phyloP scores from a whole-genome alignment of 495 filamentous ascomycete genomes.

The Amorphotheca resinae region DNA sequence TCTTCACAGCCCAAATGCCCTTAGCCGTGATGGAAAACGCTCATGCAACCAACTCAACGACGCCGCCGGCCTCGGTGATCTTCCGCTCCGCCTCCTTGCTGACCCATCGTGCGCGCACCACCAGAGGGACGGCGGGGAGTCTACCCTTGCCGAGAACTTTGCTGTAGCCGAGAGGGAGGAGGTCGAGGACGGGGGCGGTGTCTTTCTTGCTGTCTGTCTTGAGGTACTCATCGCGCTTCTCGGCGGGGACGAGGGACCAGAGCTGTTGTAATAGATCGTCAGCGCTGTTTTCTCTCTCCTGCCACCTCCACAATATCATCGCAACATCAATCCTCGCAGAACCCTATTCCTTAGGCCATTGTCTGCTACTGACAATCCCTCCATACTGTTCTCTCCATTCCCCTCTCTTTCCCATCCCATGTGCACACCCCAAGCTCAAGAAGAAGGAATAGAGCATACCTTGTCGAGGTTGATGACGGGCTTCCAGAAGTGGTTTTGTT shows the following conservation, averaged over 20 bases:
- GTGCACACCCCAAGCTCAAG: neutral
- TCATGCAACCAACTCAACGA: slow-evolving; percentile 80
- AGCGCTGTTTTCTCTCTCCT: slow-evolving; percentile 8
- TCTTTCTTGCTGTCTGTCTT: slow-evolving; percentile 52
- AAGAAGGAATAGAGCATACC: slow-evolving; percentile 13
- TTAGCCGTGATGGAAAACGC: slow-evolving; percentile 6
- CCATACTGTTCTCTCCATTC: neutral
- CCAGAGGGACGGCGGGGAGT: slow-evolving; percentile 70
- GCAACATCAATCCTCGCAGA: slow-evolving; percentile 24
- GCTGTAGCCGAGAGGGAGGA: slow-evolving; percentile 80
- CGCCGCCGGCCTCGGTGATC: slow-evolving; percentile 87
- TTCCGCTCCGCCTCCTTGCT: slow-evolving; percentile 84
- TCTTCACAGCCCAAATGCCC: slow-evolving; percentile 2
- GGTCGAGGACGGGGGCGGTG: slow-evolving; percentile 84
- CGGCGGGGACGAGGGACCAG: slow-evolving; percentile 68
- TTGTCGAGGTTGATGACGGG: slow-evolving; percentile 24
- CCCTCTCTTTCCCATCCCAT: neutral
- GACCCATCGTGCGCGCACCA: slow-evolving; percentile 81
- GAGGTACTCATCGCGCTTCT: slow-evolving; percentile 75
- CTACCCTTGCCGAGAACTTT: slow-evolving; percentile 92
- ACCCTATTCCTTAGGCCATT: slow-evolving; percentile 19
- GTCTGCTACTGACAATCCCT: neutral
- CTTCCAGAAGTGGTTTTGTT: slow-evolving; percentile 84
- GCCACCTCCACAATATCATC: slow-evolving; percentile 14
- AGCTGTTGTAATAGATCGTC: slow-evolving; percentile 36